Evolutionary conservation across 2,329 filamentous ascomycete genomes (phyloP).

Genomic region (Hymenoscyphus albidus): DNA sequence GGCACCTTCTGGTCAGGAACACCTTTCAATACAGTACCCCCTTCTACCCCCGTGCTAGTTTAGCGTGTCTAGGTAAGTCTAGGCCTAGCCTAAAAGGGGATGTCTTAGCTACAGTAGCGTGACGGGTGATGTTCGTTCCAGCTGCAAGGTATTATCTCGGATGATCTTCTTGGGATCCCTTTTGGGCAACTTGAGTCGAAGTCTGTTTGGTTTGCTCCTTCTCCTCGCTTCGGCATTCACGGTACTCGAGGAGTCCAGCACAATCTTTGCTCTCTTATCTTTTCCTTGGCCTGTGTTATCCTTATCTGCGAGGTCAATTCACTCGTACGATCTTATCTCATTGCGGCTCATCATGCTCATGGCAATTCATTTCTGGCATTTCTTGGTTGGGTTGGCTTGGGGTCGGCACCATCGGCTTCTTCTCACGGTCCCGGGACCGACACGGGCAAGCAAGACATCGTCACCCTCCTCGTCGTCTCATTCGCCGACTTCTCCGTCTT

Average conservation of each 20-base stretch:
- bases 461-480: neutral
- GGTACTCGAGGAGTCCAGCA: neutral
- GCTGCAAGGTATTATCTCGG: neutral
- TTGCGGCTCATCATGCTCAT: conserved; percentile 1
- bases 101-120: too few relatives aligned
- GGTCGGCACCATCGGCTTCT: neutral
- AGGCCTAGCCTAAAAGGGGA: too few relatives aligned
- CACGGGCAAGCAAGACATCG: neutral
- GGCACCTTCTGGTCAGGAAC: neutral
- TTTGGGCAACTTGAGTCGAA: neutral
- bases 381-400: neutral
- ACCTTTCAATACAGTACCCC: neutral
- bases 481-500: neutral
- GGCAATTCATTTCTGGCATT: neutral
- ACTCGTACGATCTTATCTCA: neutral
- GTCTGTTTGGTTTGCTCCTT: neutral
- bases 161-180: neutral
- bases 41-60: neutral
- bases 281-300: neutral
- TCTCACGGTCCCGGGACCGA: neutral
- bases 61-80: too few relatives aligned
- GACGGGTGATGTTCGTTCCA: too few relatives aligned
- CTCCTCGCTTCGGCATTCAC: neutral
- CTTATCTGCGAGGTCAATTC: neutral
- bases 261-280: neutral